A percentile compares a stretch with the other conserved stretches of the same genome.
Evolutionary conservation across 73 alveolate genomes (phyloP).

Genomic region (Durusdinium trenchii): DNA sequence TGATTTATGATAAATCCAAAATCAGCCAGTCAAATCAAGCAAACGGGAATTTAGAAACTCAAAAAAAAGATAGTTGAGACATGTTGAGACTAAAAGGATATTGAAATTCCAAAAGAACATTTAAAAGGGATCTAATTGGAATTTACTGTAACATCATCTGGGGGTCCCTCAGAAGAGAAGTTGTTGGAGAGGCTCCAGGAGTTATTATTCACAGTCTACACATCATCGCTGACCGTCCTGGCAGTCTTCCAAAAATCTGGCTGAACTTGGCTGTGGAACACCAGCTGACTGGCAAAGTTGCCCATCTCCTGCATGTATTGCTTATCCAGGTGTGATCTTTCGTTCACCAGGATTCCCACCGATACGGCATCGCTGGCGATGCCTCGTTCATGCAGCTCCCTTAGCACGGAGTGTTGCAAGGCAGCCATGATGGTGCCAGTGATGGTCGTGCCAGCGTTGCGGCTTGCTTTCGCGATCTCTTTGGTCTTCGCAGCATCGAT

Average conservation of each 20-base stretch:
- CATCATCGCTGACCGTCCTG: too few relatives aligned
- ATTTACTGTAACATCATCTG: too few relatives aligned
- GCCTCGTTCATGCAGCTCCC: conserved; percentile 14
- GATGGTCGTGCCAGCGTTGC: conserved; percentile 55
- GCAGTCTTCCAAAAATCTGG: conserved; percentile 83
- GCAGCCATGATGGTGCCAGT: not conserved
- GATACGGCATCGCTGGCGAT: conserved; percentile 36
- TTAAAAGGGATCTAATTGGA: too few relatives aligned
- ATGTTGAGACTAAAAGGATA: too few relatives aligned
- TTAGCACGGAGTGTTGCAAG: not conserved
- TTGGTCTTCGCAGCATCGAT: conserved; percentile 60
- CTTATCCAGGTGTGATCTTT: conserved; percentile 58
- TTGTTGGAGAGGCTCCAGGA: too few relatives aligned
- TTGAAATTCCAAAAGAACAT: too few relatives aligned
- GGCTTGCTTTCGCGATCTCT: conserved; percentile 61
- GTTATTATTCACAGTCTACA: too few relatives aligned
- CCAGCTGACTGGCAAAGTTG: not conserved
- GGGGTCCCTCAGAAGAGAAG: too few relatives aligned
- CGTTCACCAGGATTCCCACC: conserved; percentile 69
- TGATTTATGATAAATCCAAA: too few relatives aligned
- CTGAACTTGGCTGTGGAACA: conserved; percentile 44
- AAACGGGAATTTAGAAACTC: too few relatives aligned
- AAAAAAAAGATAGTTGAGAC: too few relatives aligned
- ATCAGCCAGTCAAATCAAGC: too few relatives aligned
- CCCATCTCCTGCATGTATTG: conserved; percentile 44